Evolutionary conservation across 2,329 filamentous ascomycete genomes (phyloP), one percentile per base, ranked within the genome.

Genomic region (Plenodomus lindquistii): DNA sequence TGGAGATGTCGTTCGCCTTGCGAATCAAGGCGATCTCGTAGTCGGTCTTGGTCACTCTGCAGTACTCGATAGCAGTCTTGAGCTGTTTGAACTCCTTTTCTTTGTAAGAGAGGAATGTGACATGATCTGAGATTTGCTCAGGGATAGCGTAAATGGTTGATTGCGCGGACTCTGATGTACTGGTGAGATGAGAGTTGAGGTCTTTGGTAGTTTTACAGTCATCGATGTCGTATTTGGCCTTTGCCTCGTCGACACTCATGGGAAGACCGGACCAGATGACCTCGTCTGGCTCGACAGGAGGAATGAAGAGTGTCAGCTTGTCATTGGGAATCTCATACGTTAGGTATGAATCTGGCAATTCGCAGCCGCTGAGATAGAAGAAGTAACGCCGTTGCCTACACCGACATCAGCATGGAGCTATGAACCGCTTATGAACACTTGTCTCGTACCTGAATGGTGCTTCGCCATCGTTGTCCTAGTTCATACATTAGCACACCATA

Each of bases 231-330:
- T 75, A 97, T 55, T 83, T 81, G 40, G 82, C 75, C 52, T 88
- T 76, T 6, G 93, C 93, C 66, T 97, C 88, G 36, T 88, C 81
- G 27, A 81, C 75, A 29, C 85, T 89, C 52, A 95, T 77, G 0
- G 93, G 94, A 15, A 97, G 81, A 11, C 94, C 94, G 21, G 88
- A 89, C 93, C 93, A 99, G 67, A 97, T 90, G 49, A 97, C 91
- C 45, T 85, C 86, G 37, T 94, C 89, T n/a, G 90, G 83, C 61
- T 96, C 86, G 63, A 92, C 83, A 15, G 91, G 89, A 2, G 94
- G 93, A 62, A 99, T 93, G 76, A 92, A 99, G 40, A 99, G 84
- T 2, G 87, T 95, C 35, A 92, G 83, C 61, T 85, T 84, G 57
- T 85, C 81, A 40, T 83, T 80, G 38, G 82, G 78, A 48, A 96